These are phyloP conservation scores for Cercospora nicotianae DNA, from an alignment of 2,329 filamentous ascomycete genomes.

Conservation along the genomic window DNA sequence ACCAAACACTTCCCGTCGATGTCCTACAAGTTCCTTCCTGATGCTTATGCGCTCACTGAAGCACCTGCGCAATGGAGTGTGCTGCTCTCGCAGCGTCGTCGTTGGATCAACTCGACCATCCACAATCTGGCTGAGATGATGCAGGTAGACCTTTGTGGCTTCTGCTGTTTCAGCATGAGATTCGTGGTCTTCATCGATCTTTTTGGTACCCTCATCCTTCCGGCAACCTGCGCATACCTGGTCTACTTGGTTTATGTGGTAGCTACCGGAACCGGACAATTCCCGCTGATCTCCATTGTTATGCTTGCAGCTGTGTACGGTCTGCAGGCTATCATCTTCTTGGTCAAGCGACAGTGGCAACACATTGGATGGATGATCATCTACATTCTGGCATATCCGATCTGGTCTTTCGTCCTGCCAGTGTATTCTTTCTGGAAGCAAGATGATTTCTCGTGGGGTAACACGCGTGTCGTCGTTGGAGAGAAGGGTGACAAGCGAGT, in stretches of 20 bases:
- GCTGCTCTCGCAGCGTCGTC: constrained; percentile 91
- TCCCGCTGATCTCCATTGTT: constrained; percentile 82
- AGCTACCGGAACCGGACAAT: constrained; percentile 66
- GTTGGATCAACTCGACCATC: constrained; percentile 99
- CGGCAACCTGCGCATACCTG: constrained; percentile 86
- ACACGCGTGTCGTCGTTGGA: constrained; percentile 93
- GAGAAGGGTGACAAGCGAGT: constrained; percentile 89
- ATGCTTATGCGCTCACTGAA: constrained; percentile 89
- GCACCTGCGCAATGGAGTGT: constrained; percentile 94
- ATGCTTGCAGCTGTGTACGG: constrained; percentile 92
- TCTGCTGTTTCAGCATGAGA: constrained; percentile 99
- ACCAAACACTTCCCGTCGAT: constrained; percentile 94
- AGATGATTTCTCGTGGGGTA: constrained; percentile 98
- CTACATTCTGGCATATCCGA: constrained; percentile 90
- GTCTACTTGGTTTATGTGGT: constrained; percentile 81
- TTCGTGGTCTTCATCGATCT: constrained; percentile 96
- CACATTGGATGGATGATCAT: constrained; percentile 99
- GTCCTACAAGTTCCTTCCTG: constrained; percentile 93
- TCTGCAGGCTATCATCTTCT: constrained; percentile 93
- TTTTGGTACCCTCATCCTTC: constrained; percentile 86
- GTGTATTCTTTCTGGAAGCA: constrained; percentile 99
- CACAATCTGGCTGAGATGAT: constrained; percentile 94
- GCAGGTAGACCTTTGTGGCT: constrained; percentile 90
- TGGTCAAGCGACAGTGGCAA: constrained; percentile 96
- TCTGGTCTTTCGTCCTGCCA: constrained; percentile 87